phyloP scores from a whole-genome alignment of 257 asterid species.

The Thymus quinquecostatus region DNA sequence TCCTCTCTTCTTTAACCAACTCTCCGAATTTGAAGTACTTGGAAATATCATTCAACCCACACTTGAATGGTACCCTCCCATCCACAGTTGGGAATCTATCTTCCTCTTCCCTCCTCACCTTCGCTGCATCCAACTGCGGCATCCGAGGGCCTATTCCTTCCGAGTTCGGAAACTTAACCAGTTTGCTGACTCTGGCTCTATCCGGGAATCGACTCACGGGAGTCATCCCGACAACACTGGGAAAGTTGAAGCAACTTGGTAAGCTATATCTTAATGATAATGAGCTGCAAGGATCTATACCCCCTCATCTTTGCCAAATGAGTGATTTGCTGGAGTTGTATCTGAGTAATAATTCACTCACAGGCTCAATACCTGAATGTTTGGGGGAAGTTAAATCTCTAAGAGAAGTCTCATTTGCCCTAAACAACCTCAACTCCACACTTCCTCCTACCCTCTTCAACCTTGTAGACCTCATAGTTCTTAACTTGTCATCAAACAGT shows the following conservation, averaged over 20 bases:
- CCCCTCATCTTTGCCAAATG: not conserved
- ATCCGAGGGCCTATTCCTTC: conserved; percentile 32
- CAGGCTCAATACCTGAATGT: not conserved
- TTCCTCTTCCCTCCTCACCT: conserved; percentile 5
- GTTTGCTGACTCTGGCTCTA: not conserved
- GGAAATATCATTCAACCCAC: not conserved
- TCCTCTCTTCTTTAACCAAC: not conserved
- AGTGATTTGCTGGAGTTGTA: not conserved
- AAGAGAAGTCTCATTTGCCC: not conserved
- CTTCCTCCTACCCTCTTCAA: not conserved
- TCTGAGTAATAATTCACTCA: not conserved
- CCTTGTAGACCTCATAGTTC: not conserved
- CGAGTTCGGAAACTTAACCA: conserved; percentile 26
- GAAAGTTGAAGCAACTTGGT: not conserved
- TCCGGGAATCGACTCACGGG: not conserved
- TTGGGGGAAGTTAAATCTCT: not conserved
- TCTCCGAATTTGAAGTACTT: not conserved
- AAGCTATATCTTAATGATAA: not conserved
- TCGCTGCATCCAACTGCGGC: not conserved
- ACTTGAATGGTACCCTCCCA: not conserved
- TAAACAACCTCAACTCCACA: not conserved
- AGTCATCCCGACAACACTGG: conserved; percentile 10
- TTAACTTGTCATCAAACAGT: not conserved
- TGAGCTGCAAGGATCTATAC: not conserved
- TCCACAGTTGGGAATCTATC: not conserved